Percentiles rank a stretch among this genome's conserved stretches.
phyloP scores from a whole-genome alignment of 768 basidiomycete genomes.

The Lactifluus hygrophoroides region DNA sequence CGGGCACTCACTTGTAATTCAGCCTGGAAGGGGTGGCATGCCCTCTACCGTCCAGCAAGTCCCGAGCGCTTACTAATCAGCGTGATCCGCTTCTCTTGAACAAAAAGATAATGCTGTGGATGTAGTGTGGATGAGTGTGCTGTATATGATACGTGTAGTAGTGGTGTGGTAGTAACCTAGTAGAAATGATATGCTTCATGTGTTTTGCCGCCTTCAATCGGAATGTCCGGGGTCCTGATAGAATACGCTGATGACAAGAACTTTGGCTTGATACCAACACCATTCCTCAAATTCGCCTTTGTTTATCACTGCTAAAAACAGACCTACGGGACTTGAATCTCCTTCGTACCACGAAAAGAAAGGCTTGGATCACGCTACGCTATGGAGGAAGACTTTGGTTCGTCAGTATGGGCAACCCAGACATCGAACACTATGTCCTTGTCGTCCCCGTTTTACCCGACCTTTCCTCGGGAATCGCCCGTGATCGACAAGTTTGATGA shows the following conservation, averaged over 20 bases:
- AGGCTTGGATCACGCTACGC: neutral
- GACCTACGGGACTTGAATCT: neutral
- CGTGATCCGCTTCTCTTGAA: neutral
- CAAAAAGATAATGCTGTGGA: neutral
- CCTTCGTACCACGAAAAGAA: neutral
- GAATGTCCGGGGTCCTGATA: slow-evolving; percentile 16
- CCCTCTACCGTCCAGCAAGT: slow-evolving; percentile 4
- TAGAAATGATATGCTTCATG: neutral
- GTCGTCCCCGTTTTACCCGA: slow-evolving; percentile 8
- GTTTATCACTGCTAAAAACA: neutral
- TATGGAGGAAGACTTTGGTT: slow-evolving; percentile 70
- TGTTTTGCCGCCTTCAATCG: no score
- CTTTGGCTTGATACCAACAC: neutral
- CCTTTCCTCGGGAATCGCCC: slow-evolving; percentile 21
- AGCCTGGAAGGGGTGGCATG: slow-evolving; percentile 13
- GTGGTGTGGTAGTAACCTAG: no score
- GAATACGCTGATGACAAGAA: neutral
- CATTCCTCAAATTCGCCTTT: neutral
- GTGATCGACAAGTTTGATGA: slow-evolving; percentile 33
- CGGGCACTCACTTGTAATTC: slow-evolving; percentile 11
- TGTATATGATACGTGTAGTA: neutral
- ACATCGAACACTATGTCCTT: slow-evolving; percentile 17
- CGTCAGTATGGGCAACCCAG: slow-evolving; percentile 62
- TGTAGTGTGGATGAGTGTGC: neutral
- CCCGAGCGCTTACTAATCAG: neutral